phyloP scores from a whole-genome alignment of 1,284 basidiomycete species.

The Ceraceosorus guamensis region DNA sequence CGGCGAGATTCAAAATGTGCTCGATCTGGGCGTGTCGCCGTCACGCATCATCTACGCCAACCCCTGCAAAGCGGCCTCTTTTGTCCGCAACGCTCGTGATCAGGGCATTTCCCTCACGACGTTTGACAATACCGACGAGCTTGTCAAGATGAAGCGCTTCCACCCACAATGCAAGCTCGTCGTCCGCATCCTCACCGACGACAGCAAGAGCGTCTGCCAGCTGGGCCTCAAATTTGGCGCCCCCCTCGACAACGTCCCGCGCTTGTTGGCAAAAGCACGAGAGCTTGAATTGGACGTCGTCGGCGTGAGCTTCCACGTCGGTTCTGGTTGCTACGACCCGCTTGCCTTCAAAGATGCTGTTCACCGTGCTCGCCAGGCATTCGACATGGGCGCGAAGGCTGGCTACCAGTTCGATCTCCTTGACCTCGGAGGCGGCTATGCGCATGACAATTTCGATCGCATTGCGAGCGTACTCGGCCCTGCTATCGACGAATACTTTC shows the following conservation, averaged over 20 bases:
- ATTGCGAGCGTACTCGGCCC: constrained; percentile 67
- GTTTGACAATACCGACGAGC: constrained; percentile 94
- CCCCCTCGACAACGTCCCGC: constrained; percentile 71
- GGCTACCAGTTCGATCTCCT: constrained; percentile 79
- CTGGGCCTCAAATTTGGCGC: constrained; percentile 98
- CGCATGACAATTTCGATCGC: constrained; percentile 75
- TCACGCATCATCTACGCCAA: constrained; percentile 91
- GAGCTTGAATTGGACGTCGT: constrained; percentile 78
- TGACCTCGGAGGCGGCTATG: constrained; percentile 94
- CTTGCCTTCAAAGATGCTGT: constrained; percentile 84
- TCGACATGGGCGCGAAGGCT: constrained; percentile 74
- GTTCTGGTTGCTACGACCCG: constrained; percentile 90
- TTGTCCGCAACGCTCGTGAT: constrained; percentile 75
- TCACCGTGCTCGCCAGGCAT: constrained; percentile 69
- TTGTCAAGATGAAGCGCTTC: constrained; percentile 83
- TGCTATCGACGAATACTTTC: constrained; percentile 76
- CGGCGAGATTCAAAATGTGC: constrained; percentile 78
- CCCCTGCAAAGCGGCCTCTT: constrained; percentile 93
- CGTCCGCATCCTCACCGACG: constrained; percentile 90
- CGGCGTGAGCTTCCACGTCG: constrained; percentile 96
- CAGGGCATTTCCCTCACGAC: constrained; percentile 85
- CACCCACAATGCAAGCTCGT: constrained; percentile 81
- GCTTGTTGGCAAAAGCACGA: constrained; percentile 69
- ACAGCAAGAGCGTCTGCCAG: constrained; percentile 85
- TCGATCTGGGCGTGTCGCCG: constrained; percentile 58